Evolutionary conservation across 2,329 filamentous ascomycete species (phyloP).

Genomic region (Curvularia hawaiiensis): DNA sequence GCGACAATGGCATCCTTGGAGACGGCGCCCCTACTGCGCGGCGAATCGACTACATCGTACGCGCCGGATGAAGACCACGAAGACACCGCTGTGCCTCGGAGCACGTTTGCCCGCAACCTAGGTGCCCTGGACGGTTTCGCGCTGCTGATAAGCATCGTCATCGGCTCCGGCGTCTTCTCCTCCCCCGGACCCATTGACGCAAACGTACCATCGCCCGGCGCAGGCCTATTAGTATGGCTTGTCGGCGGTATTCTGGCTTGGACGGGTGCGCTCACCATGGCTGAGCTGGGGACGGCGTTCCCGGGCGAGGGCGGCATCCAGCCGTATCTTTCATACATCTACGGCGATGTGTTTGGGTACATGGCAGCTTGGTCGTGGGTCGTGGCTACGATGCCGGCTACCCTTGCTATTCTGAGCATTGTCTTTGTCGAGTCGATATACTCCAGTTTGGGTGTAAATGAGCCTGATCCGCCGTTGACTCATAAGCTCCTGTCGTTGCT

Average conservation of each 20-base stretch:
- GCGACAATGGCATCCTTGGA: conserved; percentile 31
- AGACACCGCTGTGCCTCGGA: conserved; percentile 19
- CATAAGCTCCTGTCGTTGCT: conserved; percentile 48
- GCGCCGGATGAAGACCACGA: conserved; percentile 21
- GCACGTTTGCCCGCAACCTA: conserved; percentile 43
- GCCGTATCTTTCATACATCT: conserved; percentile 66
- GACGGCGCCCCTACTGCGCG: conserved; percentile 30
- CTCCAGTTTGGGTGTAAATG: conserved; percentile 62
- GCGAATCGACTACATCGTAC: conserved; percentile 14
- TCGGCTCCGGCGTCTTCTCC: conserved; percentile 69
- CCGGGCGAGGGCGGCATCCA: conserved; percentile 69
- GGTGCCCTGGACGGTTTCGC: conserved; percentile 54
- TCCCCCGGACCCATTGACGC: conserved; percentile 67
- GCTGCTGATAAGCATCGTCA: conserved; percentile 68
- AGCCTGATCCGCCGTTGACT: conserved; percentile 54
- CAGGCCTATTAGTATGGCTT: conserved; percentile 64
- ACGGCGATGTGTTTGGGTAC: conserved; percentile 65
- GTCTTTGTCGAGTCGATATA: conserved; percentile 59
- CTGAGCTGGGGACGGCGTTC: conserved; percentile 67
- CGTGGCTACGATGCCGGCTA: conserved; percentile 68
- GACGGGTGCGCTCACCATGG: conserved; percentile 67
- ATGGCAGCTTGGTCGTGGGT: conserved; percentile 70
- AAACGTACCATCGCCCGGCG: conserved; percentile 67
- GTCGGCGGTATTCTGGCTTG: conserved; percentile 66
- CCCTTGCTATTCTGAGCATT: conserved; percentile 66